A percentile compares a stretch with the other conserved stretches of the same genome.
phyloP scores from a whole-genome alignment of 352 stramenopile species.

The Phytophthora colocasiae region DNA sequence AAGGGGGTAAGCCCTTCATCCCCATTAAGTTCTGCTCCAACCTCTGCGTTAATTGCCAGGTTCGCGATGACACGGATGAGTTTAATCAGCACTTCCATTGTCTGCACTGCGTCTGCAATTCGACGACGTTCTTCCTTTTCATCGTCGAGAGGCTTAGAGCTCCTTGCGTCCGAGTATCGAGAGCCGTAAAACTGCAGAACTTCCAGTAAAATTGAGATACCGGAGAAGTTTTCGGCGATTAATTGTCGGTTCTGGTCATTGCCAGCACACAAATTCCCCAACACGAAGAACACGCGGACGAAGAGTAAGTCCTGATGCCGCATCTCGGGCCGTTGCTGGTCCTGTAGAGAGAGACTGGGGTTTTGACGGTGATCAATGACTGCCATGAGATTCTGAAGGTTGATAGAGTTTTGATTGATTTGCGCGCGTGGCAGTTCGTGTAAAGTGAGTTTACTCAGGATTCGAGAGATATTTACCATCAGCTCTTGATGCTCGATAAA shows the following conservation, averaged over 20 bases:
- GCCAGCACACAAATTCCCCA: conserved; percentile 88
- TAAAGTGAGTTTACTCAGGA: conserved; percentile 84
- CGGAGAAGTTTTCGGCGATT: conserved; percentile 44
- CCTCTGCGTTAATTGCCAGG: conserved; percentile 77
- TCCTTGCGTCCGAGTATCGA: conserved; percentile 38
- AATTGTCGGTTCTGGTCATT: conserved; percentile 80
- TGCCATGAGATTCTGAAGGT: conserved; percentile 54
- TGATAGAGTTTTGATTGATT: conserved; percentile 58
- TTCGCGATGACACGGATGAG: conserved; percentile 85
- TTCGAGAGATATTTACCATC: conserved; percentile 80
- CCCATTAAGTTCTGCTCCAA: conserved; percentile 54
- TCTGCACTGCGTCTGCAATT: conserved; percentile 21
- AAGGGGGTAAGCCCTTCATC: conserved; percentile 42
- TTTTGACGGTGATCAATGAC: conserved; percentile 55
- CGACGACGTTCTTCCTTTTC: conserved; percentile 19
- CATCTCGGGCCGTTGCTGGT: conserved; percentile 44
- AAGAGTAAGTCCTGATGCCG: conserved; percentile 65
- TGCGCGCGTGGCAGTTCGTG: conserved; percentile 74
- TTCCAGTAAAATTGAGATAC: conserved; percentile 47
- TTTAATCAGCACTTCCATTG: conserved; percentile 82
- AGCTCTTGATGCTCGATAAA: conserved; percentile 72
- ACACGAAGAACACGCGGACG: conserved; percentile 80
- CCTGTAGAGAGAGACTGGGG: conserved; percentile 42
- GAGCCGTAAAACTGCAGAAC: conserved; percentile 52
- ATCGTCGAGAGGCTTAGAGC: conserved; percentile 1